Conservation (phyloP, 768 basidiomycete species). For the Pulveroboletus sp. region DNA sequence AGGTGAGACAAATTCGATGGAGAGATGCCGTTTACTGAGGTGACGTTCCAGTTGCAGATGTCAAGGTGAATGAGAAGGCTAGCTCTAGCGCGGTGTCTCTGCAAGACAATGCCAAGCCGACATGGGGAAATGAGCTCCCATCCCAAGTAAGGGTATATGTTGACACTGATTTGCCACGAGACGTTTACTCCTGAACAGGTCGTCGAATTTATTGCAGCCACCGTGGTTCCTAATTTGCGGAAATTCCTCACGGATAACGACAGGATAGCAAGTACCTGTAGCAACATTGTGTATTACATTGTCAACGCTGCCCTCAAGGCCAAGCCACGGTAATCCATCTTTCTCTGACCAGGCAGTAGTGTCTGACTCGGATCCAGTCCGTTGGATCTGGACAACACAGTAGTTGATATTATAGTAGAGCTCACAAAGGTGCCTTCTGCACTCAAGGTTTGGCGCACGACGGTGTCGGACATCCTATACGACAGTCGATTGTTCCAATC, state of each 20-base stretch:
- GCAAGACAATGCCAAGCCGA: conserved; percentile 27
- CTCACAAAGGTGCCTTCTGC: conserved; percentile 77
- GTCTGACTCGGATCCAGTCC: conserved; percentile 46
- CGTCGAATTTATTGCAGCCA: conserved; percentile 63
- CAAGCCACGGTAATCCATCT: conserved; percentile 56
- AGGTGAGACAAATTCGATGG: conserved; percentile 35
- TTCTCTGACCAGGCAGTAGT: background rate
- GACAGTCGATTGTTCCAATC: conserved; percentile 89
- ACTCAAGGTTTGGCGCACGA: conserved; percentile 80
- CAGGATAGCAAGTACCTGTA: conserved; percentile 74
- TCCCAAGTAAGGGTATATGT: conserved; percentile 24
- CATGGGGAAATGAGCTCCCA: conserved; percentile 29
- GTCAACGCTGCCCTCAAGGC: conserved; percentile 78
- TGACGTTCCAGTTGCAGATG: conserved; percentile 29
- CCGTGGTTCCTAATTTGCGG: conserved; percentile 71
- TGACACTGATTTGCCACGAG: conserved; percentile 7
- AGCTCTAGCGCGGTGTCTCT: conserved; percentile 43
- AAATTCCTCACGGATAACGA: conserved; percentile 83
- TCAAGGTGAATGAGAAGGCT: conserved; percentile 61
- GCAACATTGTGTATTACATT: conserved; percentile 81
- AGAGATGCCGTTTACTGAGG: conserved; percentile 1
- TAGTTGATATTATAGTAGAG: conserved; percentile 70
- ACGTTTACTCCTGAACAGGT: conserved; percentile 47
- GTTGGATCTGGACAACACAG: conserved; percentile 68
- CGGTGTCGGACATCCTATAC: conserved; percentile 76